Evolutionary conservation across 2,329 filamentous ascomycete genomes (phyloP).

Genomic region (Kalmusia sp.): DNA sequence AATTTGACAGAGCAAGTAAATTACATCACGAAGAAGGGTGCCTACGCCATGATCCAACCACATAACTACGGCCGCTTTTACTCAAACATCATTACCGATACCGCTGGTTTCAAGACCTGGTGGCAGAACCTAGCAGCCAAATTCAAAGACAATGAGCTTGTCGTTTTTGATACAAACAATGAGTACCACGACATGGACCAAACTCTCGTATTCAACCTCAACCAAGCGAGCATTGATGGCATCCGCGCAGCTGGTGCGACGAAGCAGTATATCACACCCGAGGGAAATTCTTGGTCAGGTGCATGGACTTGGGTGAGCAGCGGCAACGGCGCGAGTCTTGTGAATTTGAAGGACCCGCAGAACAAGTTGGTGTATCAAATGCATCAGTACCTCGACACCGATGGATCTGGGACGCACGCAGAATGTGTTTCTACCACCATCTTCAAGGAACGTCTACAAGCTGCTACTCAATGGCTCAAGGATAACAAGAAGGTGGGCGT

Average conservation of each 20-base stretch:
- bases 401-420: slow-evolving; percentile 60
- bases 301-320: slow-evolving; percentile 58
- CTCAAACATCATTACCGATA: slow-evolving; percentile 53
- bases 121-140: slow-evolving; percentile 51
- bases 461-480: slow-evolving; percentile 62
- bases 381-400: slow-evolving; percentile 68
- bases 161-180: slow-evolving; percentile 58
- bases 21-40: slow-evolving; percentile 56
- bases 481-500: slow-evolving; percentile 60
- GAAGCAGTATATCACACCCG: slow-evolving; percentile 66
- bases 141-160: slow-evolving; percentile 51
- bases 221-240: slow-evolving; percentile 57
- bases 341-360: slow-evolving; percentile 58
- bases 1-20: slow-evolving; percentile 53
- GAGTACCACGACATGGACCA: slow-evolving; percentile 56
- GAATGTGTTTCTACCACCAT: slow-evolving; percentile 62
- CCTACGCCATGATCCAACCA: slow-evolving; percentile 57
- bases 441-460: slow-evolving; percentile 58
- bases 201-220: slow-evolving; percentile 53
- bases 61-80: slow-evolving; percentile 62
- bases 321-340: slow-evolving; percentile 55
- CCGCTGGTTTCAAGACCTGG: slow-evolving; percentile 51
- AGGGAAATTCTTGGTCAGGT: slow-evolving; percentile 60
- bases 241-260: slow-evolving; percentile 53
- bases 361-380: slow-evolving; percentile 67